Conservation (phyloP, 2,329 filamentous ascomycete species). For the Neocucurbitaria cava region DNA sequence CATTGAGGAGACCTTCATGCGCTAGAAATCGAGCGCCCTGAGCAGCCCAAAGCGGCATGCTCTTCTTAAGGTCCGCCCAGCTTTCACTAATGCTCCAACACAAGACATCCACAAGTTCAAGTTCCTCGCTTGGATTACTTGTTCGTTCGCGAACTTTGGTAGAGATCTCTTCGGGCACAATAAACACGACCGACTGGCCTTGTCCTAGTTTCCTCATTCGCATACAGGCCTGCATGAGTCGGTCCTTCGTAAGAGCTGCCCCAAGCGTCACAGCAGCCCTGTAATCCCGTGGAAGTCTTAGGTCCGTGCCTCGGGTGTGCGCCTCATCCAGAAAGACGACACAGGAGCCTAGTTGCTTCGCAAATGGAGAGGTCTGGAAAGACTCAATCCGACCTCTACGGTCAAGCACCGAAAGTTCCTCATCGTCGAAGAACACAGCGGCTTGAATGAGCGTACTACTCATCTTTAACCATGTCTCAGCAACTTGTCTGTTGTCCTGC, state of each 20-base stretch:
- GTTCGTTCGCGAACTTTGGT: constrained; percentile 55
- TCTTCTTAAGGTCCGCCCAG: constrained; percentile 56
- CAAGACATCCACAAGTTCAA: constrained; percentile 64
- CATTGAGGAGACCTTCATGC: constrained; percentile 50
- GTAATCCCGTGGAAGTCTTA: constrained; percentile 65
- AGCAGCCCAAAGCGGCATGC: constrained; percentile 65
- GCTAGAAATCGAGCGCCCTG: constrained; percentile 63
- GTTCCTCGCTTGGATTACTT: constrained; percentile 17
- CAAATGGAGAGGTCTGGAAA: constrained; percentile 66
- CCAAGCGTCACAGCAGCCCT: constrained; percentile 73
- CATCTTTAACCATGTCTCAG: constrained; percentile 57
- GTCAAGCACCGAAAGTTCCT: constrained; percentile 64
- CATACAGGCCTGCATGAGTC: constrained; percentile 71
- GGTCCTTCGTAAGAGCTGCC: constrained; percentile 70
- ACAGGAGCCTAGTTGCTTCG: constrained; percentile 63
- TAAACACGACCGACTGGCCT: constrained; percentile 71
- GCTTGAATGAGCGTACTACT: constrained; percentile 38
- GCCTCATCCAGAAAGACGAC: constrained; percentile 74
- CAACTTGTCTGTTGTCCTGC: constrained; percentile 55
- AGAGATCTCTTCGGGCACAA: constrained; percentile 65
- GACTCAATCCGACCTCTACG: constrained; percentile 54
- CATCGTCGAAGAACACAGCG: constrained; percentile 64
- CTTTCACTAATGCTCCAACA: constrained; percentile 67
- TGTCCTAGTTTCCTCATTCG: constrained; percentile 62
- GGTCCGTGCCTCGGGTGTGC: constrained; percentile 73